Percentiles rank a stretch among this genome's conserved stretches.
phyloP scores from a whole-genome alignment of 2,329 filamentous ascomycete genomes.

The Botrytis squamosa region DNA sequence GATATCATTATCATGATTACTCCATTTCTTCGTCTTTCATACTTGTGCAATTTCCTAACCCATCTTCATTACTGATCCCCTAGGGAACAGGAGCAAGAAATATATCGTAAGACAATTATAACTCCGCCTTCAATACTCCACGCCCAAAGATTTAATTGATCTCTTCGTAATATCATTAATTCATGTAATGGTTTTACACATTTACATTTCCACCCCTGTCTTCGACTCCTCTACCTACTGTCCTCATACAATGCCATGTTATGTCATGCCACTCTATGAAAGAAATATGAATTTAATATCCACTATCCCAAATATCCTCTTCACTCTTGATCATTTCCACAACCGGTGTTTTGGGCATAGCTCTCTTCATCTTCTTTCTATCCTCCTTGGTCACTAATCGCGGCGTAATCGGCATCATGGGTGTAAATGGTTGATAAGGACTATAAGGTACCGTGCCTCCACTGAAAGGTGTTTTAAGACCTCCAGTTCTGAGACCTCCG shows the following conservation, averaged over 20 bases:
- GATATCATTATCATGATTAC: neutral
- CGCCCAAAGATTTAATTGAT: neutral
- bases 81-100: neutral
- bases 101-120: neutral
- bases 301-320: conserved; percentile 60
- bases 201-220: neutral
- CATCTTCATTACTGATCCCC: neutral
- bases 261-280: neutral
- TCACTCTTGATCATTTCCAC: conserved; percentile 59
- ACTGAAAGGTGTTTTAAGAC: conserved; percentile 59
- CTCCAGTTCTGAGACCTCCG: conserved; percentile 51
- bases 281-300: conserved; percentile 29
- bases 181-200: neutral
- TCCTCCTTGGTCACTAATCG: conserved; percentile 69
- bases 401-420: conserved; percentile 74
- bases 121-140: neutral
- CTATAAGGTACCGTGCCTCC: conserved; percentile 67
- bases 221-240: neutral
- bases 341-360: conserved; percentile 60
- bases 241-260: neutral
- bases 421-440: conserved; percentile 77
- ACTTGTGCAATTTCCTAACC: neutral
- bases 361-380: conserved; percentile 64
- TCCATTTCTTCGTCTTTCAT: neutral
- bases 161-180: neutral